Conservation (phyloP, 2,329 filamentous ascomycete genomes). For the Lecanicillium sp. region DNA sequence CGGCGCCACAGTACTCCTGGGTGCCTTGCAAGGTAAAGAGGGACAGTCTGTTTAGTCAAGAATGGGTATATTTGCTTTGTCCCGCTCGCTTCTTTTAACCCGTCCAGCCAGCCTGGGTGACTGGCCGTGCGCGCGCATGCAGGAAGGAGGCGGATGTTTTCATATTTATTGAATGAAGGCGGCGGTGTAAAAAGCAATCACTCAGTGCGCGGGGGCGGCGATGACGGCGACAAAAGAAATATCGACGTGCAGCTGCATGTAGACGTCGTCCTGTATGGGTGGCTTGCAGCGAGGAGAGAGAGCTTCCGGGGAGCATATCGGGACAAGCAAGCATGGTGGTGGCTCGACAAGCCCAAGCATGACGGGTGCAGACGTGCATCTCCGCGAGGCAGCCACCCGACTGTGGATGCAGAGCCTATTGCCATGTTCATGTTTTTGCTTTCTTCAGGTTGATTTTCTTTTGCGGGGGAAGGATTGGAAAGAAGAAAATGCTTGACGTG, state of each 20-base stretch:
- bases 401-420: neutral
- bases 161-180: neutral
- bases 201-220: neutral
- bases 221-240: neutral
- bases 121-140: neutral
- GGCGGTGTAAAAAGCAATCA: neutral
- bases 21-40: neutral
- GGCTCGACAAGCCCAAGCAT: too few species aligned
- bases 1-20: too few species aligned
- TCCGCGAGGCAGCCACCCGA: neutral
- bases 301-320: too few species aligned
- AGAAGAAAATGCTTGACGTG: too few species aligned
- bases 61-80: slow-evolving; percentile 3
- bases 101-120: neutral
- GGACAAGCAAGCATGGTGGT: too few species aligned
- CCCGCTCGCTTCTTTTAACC: neutral
- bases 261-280: too few species aligned
- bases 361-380: neutral
- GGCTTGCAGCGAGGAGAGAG: too few species aligned
- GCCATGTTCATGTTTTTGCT: neutral
- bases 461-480: too few species aligned
- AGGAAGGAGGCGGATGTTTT: neutral
- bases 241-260: neutral
- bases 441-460: neutral
- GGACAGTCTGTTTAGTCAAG: too few species aligned